These are phyloP conservation scores for Fomitopsis betulina DNA, from an alignment of 1,284 basidiomycete genomes.

Conservation along the genomic window DNA sequence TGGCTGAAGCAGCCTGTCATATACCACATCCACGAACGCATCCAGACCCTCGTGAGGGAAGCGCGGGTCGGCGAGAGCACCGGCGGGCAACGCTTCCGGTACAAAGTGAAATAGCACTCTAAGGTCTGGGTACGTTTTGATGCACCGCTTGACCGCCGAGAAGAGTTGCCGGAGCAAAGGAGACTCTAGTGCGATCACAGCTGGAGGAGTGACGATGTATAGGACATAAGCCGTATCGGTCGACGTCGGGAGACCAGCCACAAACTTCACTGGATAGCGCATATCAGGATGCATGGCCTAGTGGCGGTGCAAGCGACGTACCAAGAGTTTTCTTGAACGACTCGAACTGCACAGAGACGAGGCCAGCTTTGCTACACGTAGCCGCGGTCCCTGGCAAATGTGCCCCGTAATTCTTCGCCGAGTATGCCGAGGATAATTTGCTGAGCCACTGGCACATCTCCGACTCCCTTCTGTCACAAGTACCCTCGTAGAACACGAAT, in stretches of 20 bases:
- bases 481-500: slow-evolving; percentile 66
- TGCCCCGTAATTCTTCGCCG: slow-evolving; percentile 56
- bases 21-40: slow-evolving; percentile 55
- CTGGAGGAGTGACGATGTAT: slow-evolving; percentile 61
- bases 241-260: slow-evolving; percentile 38
- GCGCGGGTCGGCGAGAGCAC: slow-evolving; percentile 35
- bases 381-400: slow-evolving; percentile 47
- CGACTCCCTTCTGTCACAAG: slow-evolving; percentile 37
- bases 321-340: slow-evolving; percentile 61
- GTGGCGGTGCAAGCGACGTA: slow-evolving; percentile 25
- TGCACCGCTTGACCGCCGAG: slow-evolving; percentile 50
- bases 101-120: slow-evolving; percentile 64
- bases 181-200: slow-evolving; percentile 53
- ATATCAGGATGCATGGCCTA: not conserved
- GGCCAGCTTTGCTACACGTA: slow-evolving; percentile 44
- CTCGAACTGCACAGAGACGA: slow-evolving; percentile 60
- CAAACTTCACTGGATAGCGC: slow-evolving; percentile 34
- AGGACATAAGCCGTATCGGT: slow-evolving; percentile 55
- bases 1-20: slow-evolving; percentile 61
- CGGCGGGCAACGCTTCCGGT: slow-evolving; percentile 54
- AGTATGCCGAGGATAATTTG: slow-evolving; percentile 47
- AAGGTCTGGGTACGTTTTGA: slow-evolving; percentile 39
- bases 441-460: slow-evolving; percentile 56
- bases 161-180: slow-evolving; percentile 61
- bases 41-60: slow-evolving; percentile 37